These are phyloP conservation scores for Odontarrhena argentea DNA, from an alignment of 345 rosid genomes.

Conservation along the genomic window DNA sequence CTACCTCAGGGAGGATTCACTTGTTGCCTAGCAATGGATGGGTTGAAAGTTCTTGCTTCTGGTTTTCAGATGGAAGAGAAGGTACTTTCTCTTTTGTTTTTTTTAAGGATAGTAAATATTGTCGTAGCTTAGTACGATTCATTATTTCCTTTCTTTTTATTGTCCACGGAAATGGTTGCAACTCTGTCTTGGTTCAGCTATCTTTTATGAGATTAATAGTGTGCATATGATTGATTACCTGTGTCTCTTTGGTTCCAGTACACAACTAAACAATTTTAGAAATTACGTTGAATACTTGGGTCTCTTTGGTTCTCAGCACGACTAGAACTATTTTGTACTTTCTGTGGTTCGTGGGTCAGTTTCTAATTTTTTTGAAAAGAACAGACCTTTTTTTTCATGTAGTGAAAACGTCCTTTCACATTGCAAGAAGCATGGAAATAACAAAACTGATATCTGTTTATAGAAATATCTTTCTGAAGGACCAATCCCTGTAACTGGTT, in stretches of 20 bases:
- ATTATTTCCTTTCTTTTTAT: background rate
- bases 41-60: conserved; percentile 82
- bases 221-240: background rate
- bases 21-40: conserved; percentile 97
- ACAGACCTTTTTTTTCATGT: background rate
- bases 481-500: conserved; percentile 24
- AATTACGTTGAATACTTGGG: background rate
- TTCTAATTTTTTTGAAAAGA: background rate
- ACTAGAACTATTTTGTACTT: background rate
- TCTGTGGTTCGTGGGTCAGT: background rate
- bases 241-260: conserved; percentile 4
- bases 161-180: background rate
- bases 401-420: background rate
- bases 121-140: background rate
- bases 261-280: background rate
- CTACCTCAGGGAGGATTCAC: conserved; percentile 77
- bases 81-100: conserved; percentile 45
- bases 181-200: conserved; percentile 5
- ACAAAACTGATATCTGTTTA: background rate
- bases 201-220: background rate
- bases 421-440: conserved; percentile 19
- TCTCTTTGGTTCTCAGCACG: conserved; percentile 5
- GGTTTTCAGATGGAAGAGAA: conserved; percentile 84
- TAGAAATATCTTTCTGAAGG: background rate
- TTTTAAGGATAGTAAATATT: background rate